Conservation (phyloP, 2,329 filamentous ascomycete genomes). For the Paramyrothecium roridum region DNA sequence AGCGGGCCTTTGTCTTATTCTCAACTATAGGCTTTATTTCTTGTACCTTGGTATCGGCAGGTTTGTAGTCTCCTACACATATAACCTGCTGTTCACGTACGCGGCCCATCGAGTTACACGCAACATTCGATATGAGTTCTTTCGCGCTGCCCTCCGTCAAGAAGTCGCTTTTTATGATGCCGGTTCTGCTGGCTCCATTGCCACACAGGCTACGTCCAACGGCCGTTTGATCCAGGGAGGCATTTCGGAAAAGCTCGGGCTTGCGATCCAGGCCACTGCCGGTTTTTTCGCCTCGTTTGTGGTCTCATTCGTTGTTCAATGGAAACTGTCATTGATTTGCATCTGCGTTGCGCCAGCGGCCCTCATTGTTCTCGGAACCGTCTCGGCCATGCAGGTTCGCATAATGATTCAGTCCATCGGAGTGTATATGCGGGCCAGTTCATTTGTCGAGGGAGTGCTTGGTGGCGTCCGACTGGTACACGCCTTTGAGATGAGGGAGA, state of each 20-base stretch:
- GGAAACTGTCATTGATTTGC: conserved; percentile 36
- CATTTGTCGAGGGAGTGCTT: conserved; percentile 28
- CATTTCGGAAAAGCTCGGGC: conserved; percentile 31
- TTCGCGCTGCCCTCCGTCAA: conserved; percentile 43
- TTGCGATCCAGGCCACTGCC: conserved; percentile 29
- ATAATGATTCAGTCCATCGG: conserved; percentile 26
- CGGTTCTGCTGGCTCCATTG: conserved; percentile 31
- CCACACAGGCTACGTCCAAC: conserved; percentile 32
- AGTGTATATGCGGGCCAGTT: conserved; percentile 21
- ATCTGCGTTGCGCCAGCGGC: conserved; percentile 9
- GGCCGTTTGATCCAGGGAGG: conserved; percentile 33
- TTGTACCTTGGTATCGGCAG: conserved; percentile 53
- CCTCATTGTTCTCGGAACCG: conserved; percentile 17
- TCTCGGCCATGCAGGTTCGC: conserved; percentile 14
- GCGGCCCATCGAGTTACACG: conserved; percentile 45
- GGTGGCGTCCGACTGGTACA: conserved; percentile 32
- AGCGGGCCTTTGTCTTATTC: neutral
- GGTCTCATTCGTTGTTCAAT: conserved; percentile 32
- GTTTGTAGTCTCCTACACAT: conserved; percentile 43
- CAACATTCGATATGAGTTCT: conserved; percentile 41
- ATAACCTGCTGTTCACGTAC: conserved; percentile 38
- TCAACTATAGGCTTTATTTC: conserved; percentile 42
- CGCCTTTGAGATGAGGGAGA: conserved; percentile 32
- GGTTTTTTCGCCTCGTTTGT: conserved; percentile 32
- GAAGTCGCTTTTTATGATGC: conserved; percentile 44